Evolutionary conservation across 2,329 filamentous ascomycete species (phyloP).

Genomic region (Ascochyta pisi): DNA sequence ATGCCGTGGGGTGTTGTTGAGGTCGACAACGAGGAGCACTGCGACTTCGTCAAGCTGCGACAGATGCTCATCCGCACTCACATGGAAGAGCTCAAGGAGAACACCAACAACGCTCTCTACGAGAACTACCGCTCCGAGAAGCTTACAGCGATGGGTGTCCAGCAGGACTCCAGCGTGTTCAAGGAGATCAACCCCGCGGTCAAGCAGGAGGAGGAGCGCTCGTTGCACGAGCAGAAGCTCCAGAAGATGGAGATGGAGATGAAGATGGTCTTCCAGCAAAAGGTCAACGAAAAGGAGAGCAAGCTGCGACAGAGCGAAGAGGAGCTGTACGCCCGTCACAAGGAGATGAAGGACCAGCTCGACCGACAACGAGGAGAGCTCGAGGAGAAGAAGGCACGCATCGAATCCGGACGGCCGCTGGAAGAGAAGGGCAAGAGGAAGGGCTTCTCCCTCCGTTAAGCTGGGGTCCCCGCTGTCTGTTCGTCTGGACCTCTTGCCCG

Average conservation of each 20-base stretch:
- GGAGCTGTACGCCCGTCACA: conserved; percentile 95
- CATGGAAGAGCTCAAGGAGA: conserved; percentile 99
- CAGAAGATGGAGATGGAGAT: conserved; percentile 99
- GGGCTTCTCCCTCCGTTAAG: conserved; percentile 96
- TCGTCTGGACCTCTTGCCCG: conserved; percentile 33
- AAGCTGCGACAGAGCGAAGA: conserved; percentile 99
- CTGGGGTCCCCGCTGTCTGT: conserved; percentile 7
- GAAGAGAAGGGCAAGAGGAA: conserved; percentile 99
- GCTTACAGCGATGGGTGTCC: conserved; percentile 97
- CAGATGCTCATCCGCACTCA: conserved; percentile 99
- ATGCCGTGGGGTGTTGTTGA: conserved; percentile 99
- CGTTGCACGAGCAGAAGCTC: conserved; percentile 98
- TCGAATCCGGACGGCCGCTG: conserved; percentile 93
- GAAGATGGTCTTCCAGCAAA: conserved; percentile 99
- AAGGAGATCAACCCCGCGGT: conserved; percentile 99
- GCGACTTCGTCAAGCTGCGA: conserved; percentile 98
- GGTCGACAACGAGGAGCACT: conserved; percentile 99
- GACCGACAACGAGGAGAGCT: conserved; percentile 93
- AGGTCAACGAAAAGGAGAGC: conserved; percentile 99
- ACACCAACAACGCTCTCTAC: conserved; percentile 98
- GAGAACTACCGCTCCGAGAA: conserved; percentile 99
- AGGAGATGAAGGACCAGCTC: conserved; percentile 99
- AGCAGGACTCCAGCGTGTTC: conserved; percentile 98
- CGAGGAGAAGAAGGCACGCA: conserved; percentile 95
- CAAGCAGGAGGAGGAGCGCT: conserved; percentile 99